Percentiles rank a stretch among this genome's conserved stretches.
Conservation (phyloP, 1,284 basidiomycete genomes). For the Trichosporon sp. region DNA sequence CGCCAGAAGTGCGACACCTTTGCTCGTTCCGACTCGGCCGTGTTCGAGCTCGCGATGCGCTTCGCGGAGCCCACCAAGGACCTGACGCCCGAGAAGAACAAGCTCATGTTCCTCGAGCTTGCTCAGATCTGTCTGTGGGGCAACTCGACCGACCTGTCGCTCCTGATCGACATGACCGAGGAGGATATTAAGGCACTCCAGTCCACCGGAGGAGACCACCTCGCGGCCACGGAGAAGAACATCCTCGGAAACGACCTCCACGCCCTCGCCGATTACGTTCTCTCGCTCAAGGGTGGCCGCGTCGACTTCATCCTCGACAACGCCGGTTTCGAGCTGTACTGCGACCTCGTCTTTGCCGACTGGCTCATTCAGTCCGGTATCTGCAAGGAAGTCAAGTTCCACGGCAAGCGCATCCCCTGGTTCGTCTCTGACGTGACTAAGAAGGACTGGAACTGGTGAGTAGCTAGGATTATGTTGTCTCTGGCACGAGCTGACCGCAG, state of each 20-base stretch:
- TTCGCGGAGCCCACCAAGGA: conserved; percentile 80
- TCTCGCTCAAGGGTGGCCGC: conserved; percentile 74
- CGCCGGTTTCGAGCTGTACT: conserved; percentile 86
- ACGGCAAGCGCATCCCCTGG: conserved; percentile 63
- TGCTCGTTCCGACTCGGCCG: conserved; percentile 85
- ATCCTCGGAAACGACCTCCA: conserved; percentile 61
- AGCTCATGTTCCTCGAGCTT: conserved; percentile 89
- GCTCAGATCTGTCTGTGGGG: conserved; percentile 95
- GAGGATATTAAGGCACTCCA: conserved; percentile 98
- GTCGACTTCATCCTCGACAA: conserved; percentile 75
- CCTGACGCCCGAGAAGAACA: conserved; percentile 71
- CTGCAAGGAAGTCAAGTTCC: conserved; percentile 84
- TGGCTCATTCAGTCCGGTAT: conserved; percentile 84
- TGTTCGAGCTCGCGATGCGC: conserved; percentile 91
- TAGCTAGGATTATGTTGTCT: conserved; percentile 15
- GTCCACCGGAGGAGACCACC: conserved; percentile 90
- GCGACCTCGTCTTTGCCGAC: conserved; percentile 90
- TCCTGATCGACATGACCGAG: conserved; percentile 98
- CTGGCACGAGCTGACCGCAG: conserved; percentile 24
- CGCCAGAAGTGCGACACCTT: conserved; percentile 96
- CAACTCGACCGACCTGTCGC: conserved; percentile 93
- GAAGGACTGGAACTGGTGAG: conserved; percentile 90
- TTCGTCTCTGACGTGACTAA: conserved; percentile 96
- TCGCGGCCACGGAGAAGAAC: conserved; percentile 95
- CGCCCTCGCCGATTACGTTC: conserved; percentile 79